Evolutionary conservation across 352 stramenopile genomes (phyloP), one percentile per base, ranked within the genome.

Genomic region (Aphanomyces invadans): DNA sequence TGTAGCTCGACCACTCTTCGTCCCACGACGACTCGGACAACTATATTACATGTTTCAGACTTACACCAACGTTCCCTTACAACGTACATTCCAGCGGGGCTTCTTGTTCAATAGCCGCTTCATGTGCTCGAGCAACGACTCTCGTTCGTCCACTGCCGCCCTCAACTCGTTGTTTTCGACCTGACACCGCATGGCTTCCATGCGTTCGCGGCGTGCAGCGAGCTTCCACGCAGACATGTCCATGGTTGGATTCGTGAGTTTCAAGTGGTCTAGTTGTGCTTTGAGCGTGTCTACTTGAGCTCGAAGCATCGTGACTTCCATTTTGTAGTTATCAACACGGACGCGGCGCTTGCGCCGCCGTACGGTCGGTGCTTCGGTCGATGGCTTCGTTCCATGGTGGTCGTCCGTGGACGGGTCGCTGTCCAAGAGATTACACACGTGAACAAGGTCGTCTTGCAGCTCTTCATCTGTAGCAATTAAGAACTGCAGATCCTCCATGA

Each of bases 91-190:
- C 15, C 21, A 51, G 15, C 55, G 55, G 10, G 55, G 55, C 29
- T 64, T 64, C 55, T 64, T 64, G 55, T 38, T n/a, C 19, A 64
- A 25, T 11, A 51, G 12, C n/a, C 17, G 17, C 38, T 64, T 49
- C 55, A 64, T 64, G 21, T 21, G 15, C 19, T 64, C 33, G 39
- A 64, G 49, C 7, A 64, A 52, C 11, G 36, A 33, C 33, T 21
- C 19, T 10, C 38, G 33, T 25, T 64, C 31, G 4, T 19, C 55
- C 4, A 64, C 55, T 15, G 55, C 32, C 9, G 15, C 55, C 11
- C 36, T 25, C 33, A 64, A 21, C 10, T 64, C 17, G 4, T 64
- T 19, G 55, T 64, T 52, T 26, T 64, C 55, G 21, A 28, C 15
- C 10, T 23, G 9, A 11, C 17, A 12, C 7, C 55, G 55, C 19